Evolutionary conservation across 768 basidiomycete genomes (phyloP).

Genomic region (Brasilioporus rufonigricans): DNA sequence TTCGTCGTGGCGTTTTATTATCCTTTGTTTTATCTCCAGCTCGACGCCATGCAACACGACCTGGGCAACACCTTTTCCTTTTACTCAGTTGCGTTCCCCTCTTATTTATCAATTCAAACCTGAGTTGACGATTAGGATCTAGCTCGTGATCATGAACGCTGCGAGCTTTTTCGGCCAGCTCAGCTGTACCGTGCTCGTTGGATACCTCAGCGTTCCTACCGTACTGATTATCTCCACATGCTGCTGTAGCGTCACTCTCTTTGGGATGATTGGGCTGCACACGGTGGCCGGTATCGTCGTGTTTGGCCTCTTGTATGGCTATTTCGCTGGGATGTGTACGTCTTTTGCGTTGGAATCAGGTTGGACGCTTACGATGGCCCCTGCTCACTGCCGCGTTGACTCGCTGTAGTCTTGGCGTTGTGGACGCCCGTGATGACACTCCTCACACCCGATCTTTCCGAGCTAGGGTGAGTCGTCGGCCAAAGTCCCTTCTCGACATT

Average conservation of each 20-base stretch:
- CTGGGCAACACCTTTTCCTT: slow-evolving; percentile 50
- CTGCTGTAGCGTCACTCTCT: slow-evolving; percentile 39
- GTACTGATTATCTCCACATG: slow-evolving; percentile 35
- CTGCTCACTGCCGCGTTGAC: background rate
- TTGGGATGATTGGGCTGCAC: slow-evolving; percentile 45
- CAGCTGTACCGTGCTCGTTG: slow-evolving; percentile 44
- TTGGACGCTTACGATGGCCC: background rate
- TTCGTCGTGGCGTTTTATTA: slow-evolving; percentile 47
- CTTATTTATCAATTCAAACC: background rate
- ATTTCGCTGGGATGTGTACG: slow-evolving; percentile 49
- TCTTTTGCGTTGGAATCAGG: background rate
- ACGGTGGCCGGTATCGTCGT: slow-evolving; percentile 39
- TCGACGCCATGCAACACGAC: slow-evolving; percentile 49
- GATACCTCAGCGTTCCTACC: slow-evolving; percentile 43
- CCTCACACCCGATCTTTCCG: slow-evolving; percentile 45
- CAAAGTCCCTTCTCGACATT: too few relatives aligned
- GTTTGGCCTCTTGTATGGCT: slow-evolving; percentile 48
- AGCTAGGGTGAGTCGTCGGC: slow-evolving; percentile 43
- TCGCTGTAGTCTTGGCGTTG: slow-evolving; percentile 34
- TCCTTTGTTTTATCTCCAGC: slow-evolving; percentile 60
- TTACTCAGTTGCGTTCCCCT: slow-evolving; percentile 44
- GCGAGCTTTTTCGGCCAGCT: slow-evolving; percentile 54
- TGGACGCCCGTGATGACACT: slow-evolving; percentile 45
- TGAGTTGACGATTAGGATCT: background rate
- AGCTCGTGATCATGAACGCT: slow-evolving; percentile 59